A percentile compares a stretch with the other conserved stretches of the same genome.
phyloP scores from a whole-genome alignment of 306 rosid genomes.

The Sicyos baderoa region DNA sequence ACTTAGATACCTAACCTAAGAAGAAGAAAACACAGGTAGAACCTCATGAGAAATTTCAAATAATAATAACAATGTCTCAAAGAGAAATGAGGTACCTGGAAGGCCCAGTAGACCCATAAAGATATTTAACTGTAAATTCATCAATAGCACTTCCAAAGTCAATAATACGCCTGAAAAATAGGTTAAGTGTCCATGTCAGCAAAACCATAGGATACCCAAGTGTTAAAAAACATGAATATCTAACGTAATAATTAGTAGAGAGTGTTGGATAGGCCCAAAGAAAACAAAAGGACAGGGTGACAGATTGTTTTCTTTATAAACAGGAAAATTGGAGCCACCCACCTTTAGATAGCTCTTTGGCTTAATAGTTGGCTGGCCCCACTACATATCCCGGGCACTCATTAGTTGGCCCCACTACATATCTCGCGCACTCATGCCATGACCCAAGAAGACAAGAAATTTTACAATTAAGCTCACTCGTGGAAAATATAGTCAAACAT shows the following conservation, averaged over 20 bases:
- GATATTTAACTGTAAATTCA: slow-evolving; percentile 70
- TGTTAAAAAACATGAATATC: neutral
- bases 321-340: too few relatives aligned
- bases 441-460: too few relatives aligned
- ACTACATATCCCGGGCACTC: too few relatives aligned
- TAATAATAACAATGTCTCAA: neutral
- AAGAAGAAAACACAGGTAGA: neutral
- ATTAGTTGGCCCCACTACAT: too few relatives aligned
- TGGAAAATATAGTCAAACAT: too few relatives aligned
- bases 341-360: too few relatives aligned
- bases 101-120: slow-evolving; percentile 81
- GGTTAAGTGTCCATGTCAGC: slow-evolving; percentile 15
- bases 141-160: slow-evolving; percentile 96
- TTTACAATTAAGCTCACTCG: too few relatives aligned
- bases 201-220: neutral
- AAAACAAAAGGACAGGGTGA: neutral
- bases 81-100: slow-evolving; percentile 52
- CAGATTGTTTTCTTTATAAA: too few relatives aligned
- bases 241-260: neutral
- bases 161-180: slow-evolving; percentile 40
- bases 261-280: neutral
- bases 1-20: too few relatives aligned
- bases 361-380: too few relatives aligned
- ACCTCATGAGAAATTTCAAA: neutral
- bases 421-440: too few relatives aligned